phyloP scores from a whole-genome alignment of 306 rosid genomes.

The Inga laurina region DNA sequence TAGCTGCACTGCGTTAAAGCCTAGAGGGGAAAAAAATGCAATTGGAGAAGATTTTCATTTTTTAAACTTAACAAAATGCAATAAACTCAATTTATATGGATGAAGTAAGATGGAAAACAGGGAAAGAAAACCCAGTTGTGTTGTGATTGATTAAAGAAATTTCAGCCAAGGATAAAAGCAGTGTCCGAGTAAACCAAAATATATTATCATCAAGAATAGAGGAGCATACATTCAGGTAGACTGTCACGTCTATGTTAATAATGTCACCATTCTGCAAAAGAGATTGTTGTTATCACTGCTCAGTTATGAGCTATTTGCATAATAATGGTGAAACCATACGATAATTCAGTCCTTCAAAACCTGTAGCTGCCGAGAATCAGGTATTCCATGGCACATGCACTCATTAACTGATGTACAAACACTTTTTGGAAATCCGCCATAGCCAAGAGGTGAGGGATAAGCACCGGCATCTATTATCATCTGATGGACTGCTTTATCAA shows the following conservation, averaged over 20 bases:
- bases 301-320: slow-evolving; percentile 31
- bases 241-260: slow-evolving; percentile 93
- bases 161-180: not conserved
- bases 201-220: slow-evolving; percentile 18
- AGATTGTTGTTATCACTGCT: slow-evolving; percentile 27
- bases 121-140: not conserved
- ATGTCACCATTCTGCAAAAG: slow-evolving; percentile 89
- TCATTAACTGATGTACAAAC: slow-evolving; percentile 97
- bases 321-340: slow-evolving; percentile 18
- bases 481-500: slow-evolving; percentile 90
- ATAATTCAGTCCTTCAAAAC: slow-evolving; percentile 41
- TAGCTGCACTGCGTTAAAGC: not conserved
- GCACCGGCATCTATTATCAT: slow-evolving; percentile 97
- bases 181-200: slow-evolving; percentile 12
- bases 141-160: not conserved
- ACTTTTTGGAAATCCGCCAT: slow-evolving; percentile 99
- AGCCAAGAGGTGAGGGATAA: slow-evolving; percentile 98
- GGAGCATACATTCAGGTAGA: slow-evolving; percentile 85
- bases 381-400: slow-evolving; percentile 99
- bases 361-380: slow-evolving; percentile 95
- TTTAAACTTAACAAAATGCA: not conserved
- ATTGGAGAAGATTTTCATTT: not conserved
- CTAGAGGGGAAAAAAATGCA: not conserved
- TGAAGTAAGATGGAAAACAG: not conserved
- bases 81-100: not conserved